These are phyloP conservation scores for Neonectria ditissima DNA, from an alignment of 2,329 filamentous ascomycete species.

Conservation along the genomic window DNA sequence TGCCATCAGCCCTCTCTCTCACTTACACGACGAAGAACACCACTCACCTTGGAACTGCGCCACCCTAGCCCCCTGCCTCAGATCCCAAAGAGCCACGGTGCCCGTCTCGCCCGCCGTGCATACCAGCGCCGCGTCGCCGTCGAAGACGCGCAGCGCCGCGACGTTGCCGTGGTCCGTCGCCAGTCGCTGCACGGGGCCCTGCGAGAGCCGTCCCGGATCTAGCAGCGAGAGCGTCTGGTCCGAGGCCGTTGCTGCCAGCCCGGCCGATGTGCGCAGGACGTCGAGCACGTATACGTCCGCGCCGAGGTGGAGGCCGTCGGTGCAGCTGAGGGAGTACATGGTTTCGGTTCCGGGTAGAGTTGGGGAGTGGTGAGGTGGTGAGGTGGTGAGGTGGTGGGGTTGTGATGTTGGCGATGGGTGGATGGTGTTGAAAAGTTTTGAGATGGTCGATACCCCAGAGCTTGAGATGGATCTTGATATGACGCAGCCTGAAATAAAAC, in stretches of 20 bases:
- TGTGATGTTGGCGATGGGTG: not conserved
- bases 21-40: not conserved
- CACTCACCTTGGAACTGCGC: constrained; percentile 60
- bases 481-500: not conserved
- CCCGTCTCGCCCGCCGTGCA: constrained; percentile 81
- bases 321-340: constrained; percentile 52
- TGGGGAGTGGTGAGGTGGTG: too few species aligned
- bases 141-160: constrained; percentile 70
- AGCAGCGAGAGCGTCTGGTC: constrained; percentile 78
- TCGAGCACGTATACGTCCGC: constrained; percentile 68
- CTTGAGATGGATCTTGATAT: not conserved
- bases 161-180: constrained; percentile 70
- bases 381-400: not conserved
- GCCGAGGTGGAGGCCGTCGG: constrained; percentile 48
- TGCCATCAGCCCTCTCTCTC: not conserved
- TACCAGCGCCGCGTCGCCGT: constrained; percentile 64
- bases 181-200: constrained; percentile 61
- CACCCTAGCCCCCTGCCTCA: constrained; percentile 61
- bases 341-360: constrained; percentile 5
- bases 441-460: not conserved
- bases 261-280: constrained; percentile 62
- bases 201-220: constrained; percentile 67
- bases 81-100: constrained; percentile 73
- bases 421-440: not conserved
- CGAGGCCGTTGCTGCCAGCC: constrained; percentile 74